These are phyloP conservation scores for Phytophthora kernoviae DNA, from an alignment of 352 stramenopile genomes.

Conservation along the genomic window DNA sequence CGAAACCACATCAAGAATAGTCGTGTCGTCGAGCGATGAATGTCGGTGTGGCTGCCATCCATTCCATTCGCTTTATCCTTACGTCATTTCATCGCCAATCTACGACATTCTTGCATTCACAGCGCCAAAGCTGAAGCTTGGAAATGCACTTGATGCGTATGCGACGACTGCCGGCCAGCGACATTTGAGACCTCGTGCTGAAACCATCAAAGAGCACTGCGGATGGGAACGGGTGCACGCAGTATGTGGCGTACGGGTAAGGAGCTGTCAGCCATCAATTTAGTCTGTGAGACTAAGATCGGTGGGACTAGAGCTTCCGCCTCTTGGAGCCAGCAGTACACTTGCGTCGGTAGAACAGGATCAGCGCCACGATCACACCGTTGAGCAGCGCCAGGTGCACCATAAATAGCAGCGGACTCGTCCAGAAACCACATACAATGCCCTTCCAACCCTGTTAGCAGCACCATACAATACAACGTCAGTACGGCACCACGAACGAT, in stretches of 20 bases:
- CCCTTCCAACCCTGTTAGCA: slow-evolving; percentile 71
- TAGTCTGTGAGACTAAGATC: not conserved
- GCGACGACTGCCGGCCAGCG: slow-evolving; percentile 2
- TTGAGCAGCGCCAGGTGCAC: slow-evolving; percentile 54
- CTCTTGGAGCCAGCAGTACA: slow-evolving; percentile 40
- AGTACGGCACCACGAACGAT: not conserved
- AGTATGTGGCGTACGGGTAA: not conserved
- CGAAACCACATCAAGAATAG: not conserved
- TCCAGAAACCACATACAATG: slow-evolving; percentile 82
- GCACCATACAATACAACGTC: not conserved
- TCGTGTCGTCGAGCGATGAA: not conserved
- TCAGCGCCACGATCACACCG: slow-evolving; percentile 36
- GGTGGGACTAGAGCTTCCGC: slow-evolving; percentile 41
- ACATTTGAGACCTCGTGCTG: slow-evolving; percentile 4
- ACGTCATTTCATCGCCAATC: too few species aligned
- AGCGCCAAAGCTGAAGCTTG: not conserved
- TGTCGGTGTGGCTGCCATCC: not conserved
- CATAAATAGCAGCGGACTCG: slow-evolving; percentile 63
- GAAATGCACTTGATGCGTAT: not conserved
- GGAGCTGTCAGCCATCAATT: not conserved
- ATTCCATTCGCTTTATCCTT: too few species aligned
- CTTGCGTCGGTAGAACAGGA: slow-evolving; percentile 47
- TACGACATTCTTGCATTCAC: too few species aligned
- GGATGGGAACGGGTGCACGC: too few species aligned
- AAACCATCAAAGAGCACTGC: not conserved